phyloP scores from a whole-genome alignment of 2,329 filamentous ascomycete genomes.

The Gliomastix tumulicola region DNA sequence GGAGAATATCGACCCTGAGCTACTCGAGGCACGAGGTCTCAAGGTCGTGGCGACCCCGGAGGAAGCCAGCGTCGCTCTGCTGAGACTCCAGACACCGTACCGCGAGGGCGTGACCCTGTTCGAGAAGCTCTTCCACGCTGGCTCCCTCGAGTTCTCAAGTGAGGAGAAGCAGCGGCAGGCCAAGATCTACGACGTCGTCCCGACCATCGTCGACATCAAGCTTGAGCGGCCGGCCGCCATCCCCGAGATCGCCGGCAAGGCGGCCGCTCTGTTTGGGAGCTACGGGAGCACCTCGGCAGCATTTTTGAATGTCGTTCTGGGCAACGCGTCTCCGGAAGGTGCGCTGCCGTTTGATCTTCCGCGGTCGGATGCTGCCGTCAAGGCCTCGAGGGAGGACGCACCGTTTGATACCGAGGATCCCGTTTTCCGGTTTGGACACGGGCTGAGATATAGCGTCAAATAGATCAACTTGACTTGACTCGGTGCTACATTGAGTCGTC shows the following conservation, averaged over 20 bases:
- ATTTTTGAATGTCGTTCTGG: constrained; percentile 34
- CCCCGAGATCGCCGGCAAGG: constrained; percentile 29
- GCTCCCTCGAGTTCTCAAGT: constrained; percentile 27
- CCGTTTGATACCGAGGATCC: constrained; percentile 18
- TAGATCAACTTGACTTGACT: no score
- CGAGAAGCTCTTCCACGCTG: constrained; percentile 21
- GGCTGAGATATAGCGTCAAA: constrained; percentile 24
- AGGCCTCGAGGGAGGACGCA: constrained; percentile 17
- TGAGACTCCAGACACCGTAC: constrained; percentile 29
- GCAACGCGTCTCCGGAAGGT: constrained; percentile 13
- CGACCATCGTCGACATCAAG: constrained; percentile 32
- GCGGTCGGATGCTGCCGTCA: constrained; percentile 31
- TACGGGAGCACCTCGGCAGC: constrained; percentile 29
- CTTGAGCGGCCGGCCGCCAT: constrained; percentile 32
- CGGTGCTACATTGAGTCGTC: no score
- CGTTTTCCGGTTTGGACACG: constrained; percentile 20
- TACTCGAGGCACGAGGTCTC: constrained; percentile 11
- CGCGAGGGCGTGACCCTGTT: constrained; percentile 21
- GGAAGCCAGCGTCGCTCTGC: constrained; percentile 30
- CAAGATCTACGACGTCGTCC: constrained; percentile 24
- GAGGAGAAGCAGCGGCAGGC: constrained; percentile 13
- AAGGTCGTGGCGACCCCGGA: constrained; percentile 22
- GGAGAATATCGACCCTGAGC: constrained; percentile 8
- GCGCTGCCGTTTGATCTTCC: constrained; percentile 32
- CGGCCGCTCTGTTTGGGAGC: constrained; percentile 27